Base-by-base conservation (phyloP, 225 moss, liverwort and hornwort genomes). In the Marchantia paleacea region DNA sequence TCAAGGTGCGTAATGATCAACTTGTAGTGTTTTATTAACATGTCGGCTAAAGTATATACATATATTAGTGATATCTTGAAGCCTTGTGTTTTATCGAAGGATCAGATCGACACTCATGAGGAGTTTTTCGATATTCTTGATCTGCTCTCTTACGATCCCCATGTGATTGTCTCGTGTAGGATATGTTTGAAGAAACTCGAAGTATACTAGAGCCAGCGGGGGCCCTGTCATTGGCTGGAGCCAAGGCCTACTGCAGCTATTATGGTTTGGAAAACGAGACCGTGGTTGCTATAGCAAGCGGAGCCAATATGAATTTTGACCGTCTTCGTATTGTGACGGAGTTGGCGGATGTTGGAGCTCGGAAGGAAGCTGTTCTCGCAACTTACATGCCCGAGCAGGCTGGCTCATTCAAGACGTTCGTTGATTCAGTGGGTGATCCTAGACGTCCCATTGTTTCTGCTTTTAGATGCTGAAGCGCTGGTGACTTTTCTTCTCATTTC, bases 291-390 rank as follows among this genome's bases (percentile, higher is more conserved):
- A 80, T 95, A 39, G 89, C 97, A 8, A 97, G 97, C 86, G 97
- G 95, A 18, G 97, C 97, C 4, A 99, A 99, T 77, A 99, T 99
- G 97, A 99, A 99, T 83, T 99, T 99, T 68, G 97, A 93, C 61
- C 89, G 97, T 10, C 90, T 99, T 29, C 88, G 97, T 55, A 88
- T 95, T 18, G 97, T 95, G 30, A 99, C 95, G 7, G 97, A 99
- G 88, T 86, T 99, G 53, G 97, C 97, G 25, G 93, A 82, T 52
- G 95, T 99, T 72, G 97, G 97, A 71, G 95, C 97, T 55, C 87
- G 85, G 71, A 91, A 88, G 83, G 97, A 99, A 89, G 95, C 95
- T n/a, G 97, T 99, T 47, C 90, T 99, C 54, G 95, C 91, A 69
- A 93, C 91, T 12, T 93, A 93, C 81, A 90, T 99, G 95, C 90